Base-by-base conservation (phyloP, 2,329 filamentous ascomycete species). In the Colletotrichum chrysophilum region DNA sequence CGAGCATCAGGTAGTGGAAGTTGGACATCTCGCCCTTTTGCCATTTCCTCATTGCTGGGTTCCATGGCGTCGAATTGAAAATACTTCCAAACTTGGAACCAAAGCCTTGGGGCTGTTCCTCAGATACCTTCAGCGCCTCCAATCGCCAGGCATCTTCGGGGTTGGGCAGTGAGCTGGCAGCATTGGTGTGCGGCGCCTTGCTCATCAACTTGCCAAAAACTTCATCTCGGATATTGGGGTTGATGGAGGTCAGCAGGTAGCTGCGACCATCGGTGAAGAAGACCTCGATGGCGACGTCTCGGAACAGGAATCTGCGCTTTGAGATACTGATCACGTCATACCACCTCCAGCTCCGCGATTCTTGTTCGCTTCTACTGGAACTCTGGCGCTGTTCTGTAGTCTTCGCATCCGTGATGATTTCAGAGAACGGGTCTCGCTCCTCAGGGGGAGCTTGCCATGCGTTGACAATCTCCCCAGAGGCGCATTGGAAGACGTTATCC, bases 261-360 rank as follows among this genome's bases (percentile, higher is more conserved):
- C 97, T 99, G 71, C 96, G 93, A 2, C 97, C 97, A 82, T 99
- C 97, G 0, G 96, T 96, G 82, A 99, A 99, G 86, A 99, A 99
- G 4, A 98, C 91, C 82, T 99, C 97, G n/a, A 98, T 93, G 0
- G 95, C 96, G 14, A 99, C 97, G 81, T 99, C 96, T 30, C 97
- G 93, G 84, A 98, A 98, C 5, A 99, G 86, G 83, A 98, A 99
- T 8, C 96, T 93, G 24, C 97, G 93, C 84, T 99, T 99, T 1
- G 96, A 98, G 43, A 98, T 94, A 82, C 96, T 98, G 79, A 98
- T 94, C 16, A 98, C 93, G 82, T 98, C 96, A 5, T 93, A 91
- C 96, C 96, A 99, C 78, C 93, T 94, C 97, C 97, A 99, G 82
- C 94, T 94, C 79, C 96, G 92, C 3, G 94, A 96, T 76, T 96